Base-by-base conservation (phyloP, 257 asterid species). In the Solanum ossicruentum region DNA sequence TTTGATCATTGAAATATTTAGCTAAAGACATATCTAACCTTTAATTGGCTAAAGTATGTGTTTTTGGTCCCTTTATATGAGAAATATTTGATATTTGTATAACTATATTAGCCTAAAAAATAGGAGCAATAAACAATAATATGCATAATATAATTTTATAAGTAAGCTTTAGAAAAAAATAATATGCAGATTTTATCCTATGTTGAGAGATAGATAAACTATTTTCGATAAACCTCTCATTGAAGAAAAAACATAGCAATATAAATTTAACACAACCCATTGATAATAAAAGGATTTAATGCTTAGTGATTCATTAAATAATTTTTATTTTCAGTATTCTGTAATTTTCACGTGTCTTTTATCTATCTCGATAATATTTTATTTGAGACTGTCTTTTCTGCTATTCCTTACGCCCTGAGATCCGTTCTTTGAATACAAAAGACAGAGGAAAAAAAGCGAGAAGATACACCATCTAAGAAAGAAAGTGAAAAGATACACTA, bases 171-270 rank as follows among this genome's bases (percentile, higher is more conserved):
- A 2, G 3, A 5, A 23, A 63, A 63, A 6, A 1, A 63, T 12
- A 7, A 1, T 63, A 12, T 0, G 0, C 2, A 12, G 0, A 23
- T 23, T 2, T 63, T 63, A 63, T 4, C 12, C 1, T 23, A 63
- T 12, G 2, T 63, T 23, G 0, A 23, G 10, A 23, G 4, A 2
- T 23, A 23, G 2, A 63, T 1, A 1, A 0, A 23, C 1, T 63
- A 1, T 63, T 61, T 23, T 23, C 0, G 12, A 63, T 12, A 5
- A 0, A 63, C 1, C 18, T 12, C 15, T 9, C 6, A 12, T 0
- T 0, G 0, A 63, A 63, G 10, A 3, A 63, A 12, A 23, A 61
- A 2, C 2, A 61, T 23, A 61, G 12, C 39, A 3, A 60, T 21
- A 21, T 10, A 5, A 21, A 61, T 1, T 21, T 5, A 61, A 21